Evolutionary conservation across 2,329 filamentous ascomycete species (phyloP).

Genomic region (Huntiella decipiens): DNA sequence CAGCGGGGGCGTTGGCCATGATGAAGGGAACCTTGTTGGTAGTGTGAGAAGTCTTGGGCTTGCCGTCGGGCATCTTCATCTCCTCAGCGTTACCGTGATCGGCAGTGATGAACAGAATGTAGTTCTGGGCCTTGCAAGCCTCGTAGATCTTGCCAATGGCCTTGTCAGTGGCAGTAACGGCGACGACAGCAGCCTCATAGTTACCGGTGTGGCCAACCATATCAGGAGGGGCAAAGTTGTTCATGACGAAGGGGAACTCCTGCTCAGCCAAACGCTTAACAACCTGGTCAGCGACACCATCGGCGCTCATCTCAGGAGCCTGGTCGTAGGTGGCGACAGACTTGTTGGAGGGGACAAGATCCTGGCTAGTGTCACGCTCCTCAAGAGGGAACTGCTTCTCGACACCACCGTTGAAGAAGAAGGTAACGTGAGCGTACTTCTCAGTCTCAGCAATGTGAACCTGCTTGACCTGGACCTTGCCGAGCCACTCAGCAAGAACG

Average conservation of each 20-base stretch:
- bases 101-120: constrained; percentile 84
- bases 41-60: constrained; percentile 95
- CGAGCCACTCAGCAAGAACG: constrained; percentile 92
- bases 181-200: constrained; percentile 82
- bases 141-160: constrained; percentile 87
- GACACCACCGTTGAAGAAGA: constrained; percentile 98
- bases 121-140: constrained; percentile 80
- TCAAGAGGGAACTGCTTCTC: constrained; percentile 92
- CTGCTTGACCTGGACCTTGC: constrained; percentile 75
- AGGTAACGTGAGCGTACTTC: constrained; percentile 98
- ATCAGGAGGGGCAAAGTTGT: constrained; percentile 98
- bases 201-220: constrained; percentile 99
- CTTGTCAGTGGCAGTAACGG: constrained; percentile 71
- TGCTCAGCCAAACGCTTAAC: constrained; percentile 68
- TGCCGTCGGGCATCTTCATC: constrained; percentile 92
- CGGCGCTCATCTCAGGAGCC: constrained; percentile 90
- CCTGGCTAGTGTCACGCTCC: constrained; percentile 63
- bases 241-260: constrained; percentile 94
- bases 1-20: constrained; percentile 89
- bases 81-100: constrained; percentile 98
- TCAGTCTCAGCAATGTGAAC: constrained; percentile 96
- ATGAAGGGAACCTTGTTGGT: constrained; percentile 95
- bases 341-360: constrained; percentile 74
- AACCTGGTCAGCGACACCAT: constrained; percentile 74
- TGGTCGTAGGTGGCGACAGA: constrained; percentile 82